Percentiles rank a stretch among this genome's conserved stretches.
These are phyloP conservation scores for Globisporangium radiosum DNA, from an alignment of 352 stramenopile species.

Conservation along the genomic window DNA sequence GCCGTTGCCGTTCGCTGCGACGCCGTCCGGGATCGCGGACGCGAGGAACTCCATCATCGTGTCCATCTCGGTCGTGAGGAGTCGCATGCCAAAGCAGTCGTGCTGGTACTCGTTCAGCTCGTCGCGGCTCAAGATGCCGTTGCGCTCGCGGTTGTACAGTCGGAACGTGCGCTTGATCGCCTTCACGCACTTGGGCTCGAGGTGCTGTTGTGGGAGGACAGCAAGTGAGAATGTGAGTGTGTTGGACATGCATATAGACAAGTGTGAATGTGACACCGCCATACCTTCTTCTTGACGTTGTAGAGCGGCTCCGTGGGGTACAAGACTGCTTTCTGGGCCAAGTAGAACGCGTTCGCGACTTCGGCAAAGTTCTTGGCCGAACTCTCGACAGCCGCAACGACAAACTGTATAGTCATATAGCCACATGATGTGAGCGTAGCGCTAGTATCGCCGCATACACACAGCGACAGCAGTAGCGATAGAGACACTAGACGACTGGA, in stretches of 20 bases:
- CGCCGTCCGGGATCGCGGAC: constrained; percentile 52
- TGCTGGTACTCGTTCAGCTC: constrained; percentile 88
- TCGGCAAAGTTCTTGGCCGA: constrained; percentile 87
- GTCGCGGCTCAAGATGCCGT: constrained; percentile 73
- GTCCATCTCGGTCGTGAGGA: constrained; percentile 79
- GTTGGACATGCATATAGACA: neutral
- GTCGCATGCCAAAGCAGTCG: constrained; percentile 78
- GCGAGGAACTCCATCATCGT: constrained; percentile 81
- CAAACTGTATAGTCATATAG: constrained; percentile 35
- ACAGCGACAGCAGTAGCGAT: neutral
- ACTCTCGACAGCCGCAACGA: constrained; percentile 78
- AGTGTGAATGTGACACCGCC: neutral
- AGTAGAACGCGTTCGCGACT: constrained; percentile 83
- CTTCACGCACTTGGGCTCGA: constrained; percentile 76
- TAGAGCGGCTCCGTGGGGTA: constrained; percentile 86
- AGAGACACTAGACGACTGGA: neutral
- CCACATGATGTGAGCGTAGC: neutral
- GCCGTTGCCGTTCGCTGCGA: constrained; percentile 56
- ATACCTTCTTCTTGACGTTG: constrained; percentile 76
- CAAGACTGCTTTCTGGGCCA: constrained; percentile 85
- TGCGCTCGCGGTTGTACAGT: constrained; percentile 77
- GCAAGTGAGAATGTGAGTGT: constrained; percentile 3
- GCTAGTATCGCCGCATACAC: neutral
- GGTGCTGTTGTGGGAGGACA: constrained; percentile 25
- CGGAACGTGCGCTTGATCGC: constrained; percentile 86